Evolutionary conservation across 2,329 filamentous ascomycete genomes (phyloP), one percentile per base, ranked within the genome.

Genomic region (Dactylellina leptospora): DNA sequence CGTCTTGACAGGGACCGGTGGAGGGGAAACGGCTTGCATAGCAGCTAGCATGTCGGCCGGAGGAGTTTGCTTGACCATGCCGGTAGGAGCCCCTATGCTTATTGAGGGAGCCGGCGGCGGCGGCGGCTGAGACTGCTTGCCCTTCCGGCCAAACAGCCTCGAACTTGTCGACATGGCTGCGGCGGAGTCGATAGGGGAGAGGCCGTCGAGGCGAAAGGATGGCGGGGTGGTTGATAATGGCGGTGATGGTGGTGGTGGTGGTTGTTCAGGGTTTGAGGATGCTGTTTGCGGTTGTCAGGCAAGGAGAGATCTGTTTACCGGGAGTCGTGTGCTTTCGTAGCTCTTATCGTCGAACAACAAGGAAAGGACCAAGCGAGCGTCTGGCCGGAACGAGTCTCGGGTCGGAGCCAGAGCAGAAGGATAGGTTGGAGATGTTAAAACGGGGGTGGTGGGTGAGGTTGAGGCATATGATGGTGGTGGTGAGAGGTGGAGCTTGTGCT

Each of bases 161-260:
- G 66, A 71, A 53, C 66, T 63, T 42, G 66, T 48, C 64, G 64
- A 71, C 66, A 71, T 71, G 66, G 53, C 36, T 42, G 38, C 22
- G 48, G 50, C 11, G 9, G 22, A 8, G 18, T 33, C 20, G 56
- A 62, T 38, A 44, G 50, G 51, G 51, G 27, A 20, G 61, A 58
- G 51, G 44, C 53, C 50, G 44, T 47, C 51, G 20, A 28, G 33
- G 50, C 33, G 42, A n/a, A 58, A 42, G 42, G 48, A 23, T 30
- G 56, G 56, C 18, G 42, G 48, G 16, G 51, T 40, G 36, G 36
- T 4, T 40, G 36, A n/a, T n/a, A 16, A n/a, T 16, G 36, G 13
- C 10, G 36, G 13, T 11, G 36, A n/a, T 38, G 33, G 33, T 38
- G 5, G 8, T 40, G 36, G 18, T 48, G 48, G 30, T 30, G 42